phyloP scores from a whole-genome alignment of 805 yeast genomes.

The Torulaspora quercuum region DNA sequence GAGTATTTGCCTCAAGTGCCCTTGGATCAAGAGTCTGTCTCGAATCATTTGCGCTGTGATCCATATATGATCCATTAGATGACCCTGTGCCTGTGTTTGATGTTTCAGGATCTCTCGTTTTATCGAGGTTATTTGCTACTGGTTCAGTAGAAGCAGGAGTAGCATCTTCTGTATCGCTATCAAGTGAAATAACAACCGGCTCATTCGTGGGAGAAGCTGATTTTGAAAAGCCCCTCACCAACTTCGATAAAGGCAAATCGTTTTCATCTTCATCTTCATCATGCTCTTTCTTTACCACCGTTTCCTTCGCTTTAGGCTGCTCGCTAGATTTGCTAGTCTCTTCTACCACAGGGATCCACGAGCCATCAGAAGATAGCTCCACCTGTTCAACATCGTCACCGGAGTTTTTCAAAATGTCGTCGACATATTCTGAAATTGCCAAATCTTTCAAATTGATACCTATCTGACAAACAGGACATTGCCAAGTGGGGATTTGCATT shows the following conservation, averaged over 20 bases:
- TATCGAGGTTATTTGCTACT: neutral
- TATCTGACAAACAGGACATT: conserved; percentile 76
- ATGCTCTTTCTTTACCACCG: conserved; percentile 17
- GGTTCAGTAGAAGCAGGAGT: conserved; percentile 15
- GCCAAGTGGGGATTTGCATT: conserved; percentile 78
- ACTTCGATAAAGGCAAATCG: conserved; percentile 12
- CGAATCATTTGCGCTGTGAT: conserved; percentile 4
- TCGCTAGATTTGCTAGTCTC: conserved; percentile 16
- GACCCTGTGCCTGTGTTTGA: neutral
- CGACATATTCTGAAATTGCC: conserved; percentile 70
- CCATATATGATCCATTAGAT: conserved; percentile 11
- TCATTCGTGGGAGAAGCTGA: conserved; percentile 18
- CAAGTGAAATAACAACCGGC: conserved; percentile 48
- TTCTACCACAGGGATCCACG: conserved; percentile 52
- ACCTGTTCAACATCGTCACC: conserved; percentile 59
- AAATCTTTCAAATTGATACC: conserved; percentile 53
- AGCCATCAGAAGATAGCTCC: conserved; percentile 65
- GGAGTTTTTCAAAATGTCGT: conserved; percentile 55
- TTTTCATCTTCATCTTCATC: conserved; percentile 28
- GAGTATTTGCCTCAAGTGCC: conserved; percentile 8
- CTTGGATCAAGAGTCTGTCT: conserved; percentile 25
- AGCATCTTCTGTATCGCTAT: conserved; percentile 48
- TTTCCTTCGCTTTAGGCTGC: conserved; percentile 7
- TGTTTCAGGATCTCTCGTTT: neutral
- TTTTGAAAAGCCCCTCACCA: conserved; percentile 6